A percentile compares a stretch with the other conserved stretches of the same genome.
Evolutionary conservation across 345 rosid genomes (phyloP).

Genomic region (Salix dunnii): DNA sequence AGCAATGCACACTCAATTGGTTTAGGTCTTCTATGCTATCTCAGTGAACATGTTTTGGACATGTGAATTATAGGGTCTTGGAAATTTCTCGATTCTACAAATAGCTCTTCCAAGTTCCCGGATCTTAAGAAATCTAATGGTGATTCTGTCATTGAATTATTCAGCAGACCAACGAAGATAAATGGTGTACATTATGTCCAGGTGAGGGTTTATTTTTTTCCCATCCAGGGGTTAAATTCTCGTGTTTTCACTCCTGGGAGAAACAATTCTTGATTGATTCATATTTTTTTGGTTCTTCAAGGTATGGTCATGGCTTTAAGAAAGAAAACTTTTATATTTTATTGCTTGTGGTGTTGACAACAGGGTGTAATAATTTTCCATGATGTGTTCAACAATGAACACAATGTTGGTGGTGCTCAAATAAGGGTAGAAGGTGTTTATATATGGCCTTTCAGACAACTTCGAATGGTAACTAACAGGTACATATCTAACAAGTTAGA

Average conservation of each 20-base stretch:
- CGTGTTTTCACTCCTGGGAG: neutral
- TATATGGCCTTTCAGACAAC: conserved; percentile 99
- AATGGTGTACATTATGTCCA: conserved; percentile 93
- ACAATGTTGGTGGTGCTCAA: conserved; percentile 90
- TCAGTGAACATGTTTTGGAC: conserved; percentile 12
- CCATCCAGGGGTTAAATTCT: neutral
- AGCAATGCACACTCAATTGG: neutral
- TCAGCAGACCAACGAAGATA: conserved; percentile 83
- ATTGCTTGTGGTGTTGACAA: conserved; percentile 18
- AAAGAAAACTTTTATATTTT: conserved; percentile 5
- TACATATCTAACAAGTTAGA: conserved; percentile 22
- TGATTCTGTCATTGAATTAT: conserved; percentile 73
- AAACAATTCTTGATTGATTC: neutral
- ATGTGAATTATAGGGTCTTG: conserved; percentile 60
- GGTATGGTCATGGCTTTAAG: neutral
- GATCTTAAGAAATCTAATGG: conserved; percentile 76
- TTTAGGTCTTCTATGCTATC: conserved; percentile 4
- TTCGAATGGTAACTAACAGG: conserved; percentile 94
- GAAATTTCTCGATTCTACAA: conserved; percentile 74
- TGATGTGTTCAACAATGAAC: conserved; percentile 84
- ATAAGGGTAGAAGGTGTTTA: conserved; percentile 97
- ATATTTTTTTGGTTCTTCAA: neutral
- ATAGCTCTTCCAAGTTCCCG: conserved; percentile 79
- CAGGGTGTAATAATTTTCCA: conserved; percentile 97
- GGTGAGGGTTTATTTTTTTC: conserved; percentile 36